Percentiles rank a stretch among this genome's conserved stretches.
These are phyloP conservation scores for Drosera spatulata DNA, from an alignment of 179 eudicot species.

Conservation along the genomic window DNA sequence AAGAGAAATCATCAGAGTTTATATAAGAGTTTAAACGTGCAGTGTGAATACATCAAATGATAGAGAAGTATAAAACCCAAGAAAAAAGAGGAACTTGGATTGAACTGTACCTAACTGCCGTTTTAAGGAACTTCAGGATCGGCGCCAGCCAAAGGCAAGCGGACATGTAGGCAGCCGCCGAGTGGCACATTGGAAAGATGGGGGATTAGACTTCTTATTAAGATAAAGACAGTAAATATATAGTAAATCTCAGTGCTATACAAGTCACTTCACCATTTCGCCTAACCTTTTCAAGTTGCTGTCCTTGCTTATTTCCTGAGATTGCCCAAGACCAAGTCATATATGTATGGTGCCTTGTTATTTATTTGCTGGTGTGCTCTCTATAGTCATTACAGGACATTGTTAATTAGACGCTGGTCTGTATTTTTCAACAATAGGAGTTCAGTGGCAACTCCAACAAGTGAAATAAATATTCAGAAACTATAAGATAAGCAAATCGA, in stretches of 20 bases:
- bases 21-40: conserved; percentile 6
- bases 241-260: conserved; percentile 24
- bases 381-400: too few species aligned
- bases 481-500: too few species aligned
- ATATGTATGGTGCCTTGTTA: too few species aligned
- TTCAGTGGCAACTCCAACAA: too few species aligned
- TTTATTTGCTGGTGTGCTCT: too few species aligned
- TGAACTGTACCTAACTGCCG: conserved; percentile 57
- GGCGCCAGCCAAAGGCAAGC: conserved; percentile 41
- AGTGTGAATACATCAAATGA: conserved; percentile 4
- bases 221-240: conserved; percentile 7
- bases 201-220: too few species aligned
- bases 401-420: too few species aligned
- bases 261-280: conserved; percentile 37
- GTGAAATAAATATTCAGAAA: too few species aligned
- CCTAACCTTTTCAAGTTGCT: too few species aligned
- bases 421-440: too few species aligned
- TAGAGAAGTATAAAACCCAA: conserved; percentile 1
- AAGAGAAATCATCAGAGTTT: conserved; percentile 4
- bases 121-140: conserved; percentile 27
- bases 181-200: not conserved
- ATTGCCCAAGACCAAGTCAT: too few species aligned
- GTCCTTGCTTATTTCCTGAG: too few species aligned
- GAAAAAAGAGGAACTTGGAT: conserved; percentile 2
- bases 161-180: conserved; percentile 17